Percentiles rank a stretch among this genome's conserved stretches.
Conservation (phyloP, 805 yeast species). For the Lachancea meyersii region DNA sequence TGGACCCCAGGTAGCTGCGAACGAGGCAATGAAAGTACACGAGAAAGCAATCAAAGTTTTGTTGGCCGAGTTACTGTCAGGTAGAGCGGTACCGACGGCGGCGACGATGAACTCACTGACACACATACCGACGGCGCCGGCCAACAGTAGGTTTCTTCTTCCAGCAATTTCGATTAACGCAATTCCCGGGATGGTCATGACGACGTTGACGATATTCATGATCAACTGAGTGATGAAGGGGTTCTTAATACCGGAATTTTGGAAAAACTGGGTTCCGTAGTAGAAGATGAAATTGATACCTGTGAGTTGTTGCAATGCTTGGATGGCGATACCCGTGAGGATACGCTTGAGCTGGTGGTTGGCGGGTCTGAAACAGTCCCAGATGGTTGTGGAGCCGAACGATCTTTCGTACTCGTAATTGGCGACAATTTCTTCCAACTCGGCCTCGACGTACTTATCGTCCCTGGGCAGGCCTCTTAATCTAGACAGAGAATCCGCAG, state of each 20-base stretch:
- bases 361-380: slow-evolving; percentile 59
- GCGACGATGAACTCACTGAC: slow-evolving; percentile 48
- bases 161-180: slow-evolving; percentile 51
- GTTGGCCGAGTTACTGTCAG: slow-evolving; percentile 33
- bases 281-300: slow-evolving; percentile 67
- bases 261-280: slow-evolving; percentile 57
- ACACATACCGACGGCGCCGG: slow-evolving; percentile 47
- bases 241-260: slow-evolving; percentile 55
- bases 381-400: slow-evolving; percentile 64
- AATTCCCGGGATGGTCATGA: slow-evolving; percentile 47
- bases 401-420: slow-evolving; percentile 53
- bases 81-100: slow-evolving; percentile 50
- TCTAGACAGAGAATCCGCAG: slow-evolving; percentile 52
- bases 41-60: slow-evolving; percentile 37
- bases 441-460: slow-evolving; percentile 49
- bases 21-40: slow-evolving; percentile 64
- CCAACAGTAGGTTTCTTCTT: slow-evolving; percentile 43
- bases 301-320: slow-evolving; percentile 63
- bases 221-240: slow-evolving; percentile 56
- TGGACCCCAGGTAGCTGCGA: slow-evolving; percentile 77
- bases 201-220: slow-evolving; percentile 56
- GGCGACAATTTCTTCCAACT: slow-evolving; percentile 52
- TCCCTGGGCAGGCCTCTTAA: slow-evolving; percentile 51
- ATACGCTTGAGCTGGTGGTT: slow-evolving; percentile 38
- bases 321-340: slow-evolving; percentile 50